A percentile compares a stretch with the other conserved stretches of the same genome.
phyloP scores from a whole-genome alignment of 140 eudicot genomes.

The Anethum foeniculum region DNA sequence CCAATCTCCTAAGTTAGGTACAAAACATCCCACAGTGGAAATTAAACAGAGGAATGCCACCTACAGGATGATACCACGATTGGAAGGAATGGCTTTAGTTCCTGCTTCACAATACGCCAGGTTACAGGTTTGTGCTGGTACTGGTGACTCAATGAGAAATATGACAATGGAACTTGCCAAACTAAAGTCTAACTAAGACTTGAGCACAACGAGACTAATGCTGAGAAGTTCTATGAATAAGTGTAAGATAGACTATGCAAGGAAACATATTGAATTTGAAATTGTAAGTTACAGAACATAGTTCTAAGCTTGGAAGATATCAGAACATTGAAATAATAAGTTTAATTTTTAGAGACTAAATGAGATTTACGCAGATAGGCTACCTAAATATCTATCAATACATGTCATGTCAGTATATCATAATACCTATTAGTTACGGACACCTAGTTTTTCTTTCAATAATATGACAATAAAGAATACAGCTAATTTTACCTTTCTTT shows the following conservation, averaged over 20 bases:
- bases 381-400: neutral
- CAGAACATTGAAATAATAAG: neutral
- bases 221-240: neutral
- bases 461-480: neutral
- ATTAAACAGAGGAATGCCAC: neutral
- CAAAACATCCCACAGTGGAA: neutral
- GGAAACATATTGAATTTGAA: neutral
- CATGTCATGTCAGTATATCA: neutral
- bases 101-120: neutral
- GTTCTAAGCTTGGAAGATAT: neutral
- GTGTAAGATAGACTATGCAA: neutral
- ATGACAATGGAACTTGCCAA: neutral
- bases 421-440: neutral
- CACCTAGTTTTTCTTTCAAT: neutral
- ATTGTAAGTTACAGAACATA: neutral
- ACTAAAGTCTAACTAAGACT: neutral
- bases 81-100: neutral
- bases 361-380: neutral
- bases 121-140: neutral
- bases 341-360: neutral
- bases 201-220: neutral
- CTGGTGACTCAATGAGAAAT: neutral
- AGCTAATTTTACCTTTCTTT: constrained; percentile 32
- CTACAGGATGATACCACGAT: neutral
- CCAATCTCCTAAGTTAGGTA: neutral